Evolutionary conservation across 345 rosid species (phyloP).

Genomic region (Nasturtium officinale): DNA sequence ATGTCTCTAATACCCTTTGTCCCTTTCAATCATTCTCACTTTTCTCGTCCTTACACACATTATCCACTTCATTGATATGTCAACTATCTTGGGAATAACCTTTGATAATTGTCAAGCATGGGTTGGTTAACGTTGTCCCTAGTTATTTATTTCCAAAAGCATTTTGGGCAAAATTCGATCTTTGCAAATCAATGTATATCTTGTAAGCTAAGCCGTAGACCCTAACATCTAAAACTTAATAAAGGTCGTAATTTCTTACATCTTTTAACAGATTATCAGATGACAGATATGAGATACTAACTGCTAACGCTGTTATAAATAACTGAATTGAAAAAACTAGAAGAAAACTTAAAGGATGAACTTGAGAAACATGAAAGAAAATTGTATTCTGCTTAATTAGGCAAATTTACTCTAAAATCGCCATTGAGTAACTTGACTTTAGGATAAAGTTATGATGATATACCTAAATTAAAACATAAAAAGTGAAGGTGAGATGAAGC

Average conservation of each 20-base stretch:
- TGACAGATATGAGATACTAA: not conserved
- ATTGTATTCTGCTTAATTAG: not conserved
- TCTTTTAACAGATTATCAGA: not conserved
- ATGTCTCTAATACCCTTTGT: not conserved
- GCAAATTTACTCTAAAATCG: not conserved
- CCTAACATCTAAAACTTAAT: too few species aligned
- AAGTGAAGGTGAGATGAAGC: not conserved
- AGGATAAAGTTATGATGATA: not conserved
- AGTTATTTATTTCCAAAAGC: not conserved
- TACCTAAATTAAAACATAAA: not conserved
- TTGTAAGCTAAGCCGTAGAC: too few species aligned
- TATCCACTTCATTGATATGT: conserved; percentile 47
- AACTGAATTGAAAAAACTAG: not conserved
- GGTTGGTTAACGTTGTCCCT: not conserved
- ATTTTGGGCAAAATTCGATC: not conserved
- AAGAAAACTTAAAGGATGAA: not conserved
- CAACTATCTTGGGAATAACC: conserved; percentile 35
- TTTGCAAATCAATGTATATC: not conserved
- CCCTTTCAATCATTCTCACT: conserved; percentile 25
- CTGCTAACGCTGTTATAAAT: not conserved
- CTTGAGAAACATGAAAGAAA: not conserved
- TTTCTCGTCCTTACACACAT: conserved; percentile 73
- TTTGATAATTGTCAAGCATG: conserved; percentile 4
- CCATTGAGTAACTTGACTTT: not conserved
- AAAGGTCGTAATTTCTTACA: not conserved